Percentiles rank a stretch among this genome's conserved stretches.
These are phyloP conservation scores for Asterophora parasitica DNA, from an alignment of 768 basidiomycete genomes.

Conservation along the genomic window DNA sequence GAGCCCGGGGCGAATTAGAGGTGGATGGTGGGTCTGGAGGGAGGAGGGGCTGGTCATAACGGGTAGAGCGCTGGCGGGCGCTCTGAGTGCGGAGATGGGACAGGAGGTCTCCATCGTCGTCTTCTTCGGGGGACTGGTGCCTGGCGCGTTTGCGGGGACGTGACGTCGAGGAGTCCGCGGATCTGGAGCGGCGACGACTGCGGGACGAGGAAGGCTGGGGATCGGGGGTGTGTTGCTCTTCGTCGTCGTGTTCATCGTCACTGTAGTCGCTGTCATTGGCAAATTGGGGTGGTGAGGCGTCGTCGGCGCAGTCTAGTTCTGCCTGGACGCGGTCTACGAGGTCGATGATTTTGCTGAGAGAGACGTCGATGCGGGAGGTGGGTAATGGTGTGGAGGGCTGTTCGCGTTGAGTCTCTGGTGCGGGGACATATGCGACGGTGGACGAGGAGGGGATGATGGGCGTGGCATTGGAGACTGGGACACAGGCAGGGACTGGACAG, in stretches of 20 bases:
- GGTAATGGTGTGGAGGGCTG: not conserved
- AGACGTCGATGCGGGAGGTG: conserved; percentile 41
- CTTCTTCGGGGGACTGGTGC: conserved; percentile 17
- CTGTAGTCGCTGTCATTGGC: conserved; percentile 21
- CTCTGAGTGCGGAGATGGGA: conserved; percentile 32
- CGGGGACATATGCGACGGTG: conserved; percentile 28
- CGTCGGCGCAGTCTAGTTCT: not conserved
- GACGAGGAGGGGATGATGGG: conserved; percentile 40
- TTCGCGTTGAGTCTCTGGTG: conserved; percentile 18
- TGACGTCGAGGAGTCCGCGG: conserved; percentile 7
- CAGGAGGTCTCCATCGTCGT: conserved; percentile 28
- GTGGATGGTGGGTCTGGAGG: conserved; percentile 20
- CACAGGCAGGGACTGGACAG: conserved; percentile 32
- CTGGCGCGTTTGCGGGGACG: conserved; percentile 15
- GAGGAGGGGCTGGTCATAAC: conserved; percentile 28
- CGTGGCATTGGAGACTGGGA: conserved; percentile 16
- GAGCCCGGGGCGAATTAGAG: conserved; percentile 11
- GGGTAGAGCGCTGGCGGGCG: conserved; percentile 24
- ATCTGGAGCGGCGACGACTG: conserved; percentile 10
- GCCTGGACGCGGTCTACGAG: conserved; percentile 27
- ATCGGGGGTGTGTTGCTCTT: not conserved
- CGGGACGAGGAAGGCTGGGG: conserved; percentile 7
- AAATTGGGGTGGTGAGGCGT: conserved; percentile 5
- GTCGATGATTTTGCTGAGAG: conserved; percentile 49
- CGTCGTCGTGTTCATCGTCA: conserved; percentile 12